Conservation (phyloP, 2,329 filamentous ascomycete species). For the Sporothrix curviconia region DNA sequence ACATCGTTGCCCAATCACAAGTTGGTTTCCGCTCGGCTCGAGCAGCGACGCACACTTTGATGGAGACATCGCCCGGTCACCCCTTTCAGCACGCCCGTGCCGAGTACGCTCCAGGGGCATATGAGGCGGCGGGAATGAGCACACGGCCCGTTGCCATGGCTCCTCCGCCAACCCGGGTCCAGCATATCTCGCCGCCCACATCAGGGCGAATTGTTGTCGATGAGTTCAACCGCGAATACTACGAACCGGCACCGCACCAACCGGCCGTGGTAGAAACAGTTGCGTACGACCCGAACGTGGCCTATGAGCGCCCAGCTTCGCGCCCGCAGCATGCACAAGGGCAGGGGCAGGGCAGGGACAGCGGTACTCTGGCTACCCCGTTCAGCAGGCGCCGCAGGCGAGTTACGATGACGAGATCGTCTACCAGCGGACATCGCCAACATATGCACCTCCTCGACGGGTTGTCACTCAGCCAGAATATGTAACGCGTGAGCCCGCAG, state of each 20-base stretch:
- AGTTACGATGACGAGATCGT: slow-evolving; percentile 44
- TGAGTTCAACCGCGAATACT: slow-evolving; percentile 74
- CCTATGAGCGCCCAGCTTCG: slow-evolving; percentile 55
- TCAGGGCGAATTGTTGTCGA: slow-evolving; percentile 67
- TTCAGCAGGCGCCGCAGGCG: slow-evolving; percentile 42
- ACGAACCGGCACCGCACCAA: slow-evolving; percentile 40
- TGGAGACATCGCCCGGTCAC: slow-evolving; percentile 23
- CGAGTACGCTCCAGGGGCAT: slow-evolving; percentile 5
- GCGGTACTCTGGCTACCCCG: slow-evolving; percentile 35
- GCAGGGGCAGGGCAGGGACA: no score
- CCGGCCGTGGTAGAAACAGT: neutral
- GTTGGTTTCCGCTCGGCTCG: slow-evolving; percentile 22
- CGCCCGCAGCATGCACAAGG: neutral
- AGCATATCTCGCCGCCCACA: slow-evolving; percentile 35
- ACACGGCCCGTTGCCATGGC: slow-evolving; percentile 41
- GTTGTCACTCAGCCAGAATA: slow-evolving; percentile 59
- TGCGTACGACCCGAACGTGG: slow-evolving; percentile 21
- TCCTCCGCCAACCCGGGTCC: slow-evolving; percentile 40
- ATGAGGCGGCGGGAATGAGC: slow-evolving; percentile 38
- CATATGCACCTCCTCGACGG: slow-evolving; percentile 39
- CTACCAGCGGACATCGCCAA: slow-evolving; percentile 47
- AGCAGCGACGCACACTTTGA: slow-evolving; percentile 36
- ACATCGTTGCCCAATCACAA: neutral
- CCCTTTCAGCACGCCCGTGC: neutral
- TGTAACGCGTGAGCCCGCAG: slow-evolving; percentile 40